These are phyloP conservation scores for Candida mesenterica DNA, from an alignment of 1,139 yeast genomes.

Conservation along the genomic window DNA sequence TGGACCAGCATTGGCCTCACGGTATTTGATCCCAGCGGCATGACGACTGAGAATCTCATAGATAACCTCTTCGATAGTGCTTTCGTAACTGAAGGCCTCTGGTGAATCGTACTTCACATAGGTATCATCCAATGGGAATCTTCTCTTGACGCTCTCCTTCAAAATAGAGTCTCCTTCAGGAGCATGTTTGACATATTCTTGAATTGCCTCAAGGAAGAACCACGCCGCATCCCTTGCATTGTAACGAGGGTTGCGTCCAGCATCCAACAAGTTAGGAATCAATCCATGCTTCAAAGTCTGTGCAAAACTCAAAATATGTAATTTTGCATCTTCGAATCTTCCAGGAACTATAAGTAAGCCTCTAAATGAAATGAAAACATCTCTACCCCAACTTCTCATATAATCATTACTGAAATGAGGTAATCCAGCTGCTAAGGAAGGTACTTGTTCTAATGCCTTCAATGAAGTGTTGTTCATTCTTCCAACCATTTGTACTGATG, in stretches of 20 bases:
- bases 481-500: constrained; percentile 88
- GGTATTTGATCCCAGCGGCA: constrained; percentile 80
- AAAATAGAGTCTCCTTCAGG: constrained; percentile 71
- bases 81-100: constrained; percentile 69
- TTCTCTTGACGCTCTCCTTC: constrained; percentile 68
- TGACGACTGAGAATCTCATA: constrained; percentile 83
- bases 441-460: constrained; percentile 58
- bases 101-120: constrained; percentile 69
- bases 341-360: constrained; percentile 81
- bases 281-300: constrained; percentile 91
- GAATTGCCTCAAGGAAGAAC: constrained; percentile 87
- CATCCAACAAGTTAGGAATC: constrained; percentile 88
- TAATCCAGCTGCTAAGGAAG: constrained; percentile 91
- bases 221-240: constrained; percentile 97
- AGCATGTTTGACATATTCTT: constrained; percentile 68
- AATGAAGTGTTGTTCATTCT: constrained; percentile 72
- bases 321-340: constrained; percentile 73
- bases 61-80: constrained; percentile 71
- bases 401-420: constrained; percentile 90
- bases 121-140: constrained; percentile 89
- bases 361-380: constrained; percentile 82
- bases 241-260: constrained; percentile 90
- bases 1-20: constrained; percentile 96
- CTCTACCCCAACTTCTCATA: constrained; percentile 99
- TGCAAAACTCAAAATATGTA: constrained; percentile 84